Evolutionary conservation across 805 yeast species (phyloP).

Genomic region (Myxozyma mucilagina): DNA sequence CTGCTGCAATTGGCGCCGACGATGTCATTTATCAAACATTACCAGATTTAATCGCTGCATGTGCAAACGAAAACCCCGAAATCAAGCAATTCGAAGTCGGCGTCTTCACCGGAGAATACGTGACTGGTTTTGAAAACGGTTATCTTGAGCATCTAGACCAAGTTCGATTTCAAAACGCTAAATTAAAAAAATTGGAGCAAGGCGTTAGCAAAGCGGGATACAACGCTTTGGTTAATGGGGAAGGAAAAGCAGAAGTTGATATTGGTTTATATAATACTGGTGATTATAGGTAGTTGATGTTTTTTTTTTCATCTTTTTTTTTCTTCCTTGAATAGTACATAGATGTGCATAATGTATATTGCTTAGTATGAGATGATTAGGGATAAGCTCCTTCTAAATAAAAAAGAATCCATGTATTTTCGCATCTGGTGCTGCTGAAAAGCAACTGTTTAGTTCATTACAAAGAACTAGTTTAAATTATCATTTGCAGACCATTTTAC

Average conservation of each 20-base stretch:
- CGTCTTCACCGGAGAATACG: slow-evolving; percentile 90
- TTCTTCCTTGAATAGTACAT: background rate
- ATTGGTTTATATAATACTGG: slow-evolving; percentile 62
- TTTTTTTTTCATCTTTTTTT: background rate
- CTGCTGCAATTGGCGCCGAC: slow-evolving; percentile 83
- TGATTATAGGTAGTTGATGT: slow-evolving; percentile 43
- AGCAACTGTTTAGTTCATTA: no score
- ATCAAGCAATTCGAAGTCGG: slow-evolving; percentile 85
- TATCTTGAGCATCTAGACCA: slow-evolving; percentile 80
- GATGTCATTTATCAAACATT: slow-evolving; percentile 84
- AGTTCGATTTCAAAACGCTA: slow-evolving; percentile 68
- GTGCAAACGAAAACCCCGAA: slow-evolving; percentile 43
- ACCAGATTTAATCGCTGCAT: slow-evolving; percentile 79
- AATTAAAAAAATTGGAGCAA: slow-evolving; percentile 43
- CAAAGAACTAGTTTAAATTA: no score
- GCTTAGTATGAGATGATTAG: no score
- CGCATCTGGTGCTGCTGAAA: no score
- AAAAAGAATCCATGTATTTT: no score
- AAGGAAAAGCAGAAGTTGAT: slow-evolving; percentile 78
- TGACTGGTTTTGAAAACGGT: slow-evolving; percentile 88
- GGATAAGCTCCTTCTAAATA: no score
- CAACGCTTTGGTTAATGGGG: slow-evolving; percentile 36
- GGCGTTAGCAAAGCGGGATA: slow-evolving; percentile 41
- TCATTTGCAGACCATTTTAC: no score
- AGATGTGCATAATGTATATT: background rate